Evolutionary conservation across 768 basidiomycete genomes (phyloP).

Genomic region (Peribolospora baueri): DNA sequence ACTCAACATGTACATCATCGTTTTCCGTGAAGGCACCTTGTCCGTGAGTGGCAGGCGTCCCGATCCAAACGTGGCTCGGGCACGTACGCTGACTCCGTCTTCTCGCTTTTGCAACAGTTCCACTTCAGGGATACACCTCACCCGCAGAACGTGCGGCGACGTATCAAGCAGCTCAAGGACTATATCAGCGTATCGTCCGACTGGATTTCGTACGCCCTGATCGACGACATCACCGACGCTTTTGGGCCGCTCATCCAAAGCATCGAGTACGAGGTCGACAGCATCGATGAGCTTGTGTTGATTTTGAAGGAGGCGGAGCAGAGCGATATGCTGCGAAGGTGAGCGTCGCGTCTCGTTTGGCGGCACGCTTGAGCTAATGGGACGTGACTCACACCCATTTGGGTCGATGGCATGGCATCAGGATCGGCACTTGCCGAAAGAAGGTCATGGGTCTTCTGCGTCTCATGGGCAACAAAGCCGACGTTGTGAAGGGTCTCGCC

Average conservation of each 20-base stretch:
- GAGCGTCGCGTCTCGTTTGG: not conserved
- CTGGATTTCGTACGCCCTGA: conserved; percentile 98
- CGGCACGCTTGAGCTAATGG: too few relatives aligned
- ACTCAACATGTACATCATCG: conserved; percentile 98
- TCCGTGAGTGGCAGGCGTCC: conserved; percentile 34
- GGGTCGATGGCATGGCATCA: conserved; percentile 7
- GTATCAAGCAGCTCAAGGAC: conserved; percentile 97
- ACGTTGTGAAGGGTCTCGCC: conserved; percentile 93
- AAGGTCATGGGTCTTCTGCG: conserved; percentile 95
- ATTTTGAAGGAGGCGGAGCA: conserved; percentile 90
- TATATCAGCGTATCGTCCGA: conserved; percentile 97
- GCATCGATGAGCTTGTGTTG: conserved; percentile 89
- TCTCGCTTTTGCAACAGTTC: conserved; percentile 32
- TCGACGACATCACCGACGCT: conserved; percentile 97
- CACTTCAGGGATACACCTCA: conserved; percentile 95
- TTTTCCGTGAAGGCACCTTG: conserved; percentile 85
- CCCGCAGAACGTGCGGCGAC: conserved; percentile 86
- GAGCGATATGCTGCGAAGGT: conserved; percentile 82
- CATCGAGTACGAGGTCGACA: conserved; percentile 98
- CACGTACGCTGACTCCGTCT: not conserved
- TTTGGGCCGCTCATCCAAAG: conserved; percentile 95
- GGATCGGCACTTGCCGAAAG: conserved; percentile 93
- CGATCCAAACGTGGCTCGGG: not conserved
- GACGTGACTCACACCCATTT: not conserved
- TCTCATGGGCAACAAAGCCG: conserved; percentile 98